phyloP scores from a whole-genome alignment of 2,329 filamentous ascomycete genomes.

The Sporothrix euskadiensis region DNA sequence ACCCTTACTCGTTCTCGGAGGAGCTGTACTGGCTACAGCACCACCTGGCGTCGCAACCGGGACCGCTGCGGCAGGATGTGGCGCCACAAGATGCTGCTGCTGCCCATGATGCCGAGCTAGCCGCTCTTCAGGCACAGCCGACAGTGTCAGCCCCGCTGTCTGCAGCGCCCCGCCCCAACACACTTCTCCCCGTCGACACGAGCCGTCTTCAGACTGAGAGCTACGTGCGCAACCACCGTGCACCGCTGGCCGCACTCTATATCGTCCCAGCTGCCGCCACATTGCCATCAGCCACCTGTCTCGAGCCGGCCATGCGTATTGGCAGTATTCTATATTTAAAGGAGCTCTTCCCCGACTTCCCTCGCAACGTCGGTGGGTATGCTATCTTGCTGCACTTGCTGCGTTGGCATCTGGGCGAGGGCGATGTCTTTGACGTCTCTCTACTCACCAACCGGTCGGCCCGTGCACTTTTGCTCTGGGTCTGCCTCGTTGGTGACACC shows the following conservation, averaged over 20 bases:
- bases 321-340: constrained; percentile 40
- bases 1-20: constrained; percentile 39
- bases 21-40: constrained; percentile 39
- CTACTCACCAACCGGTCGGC: constrained; percentile 17
- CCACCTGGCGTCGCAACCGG: constrained; percentile 37
- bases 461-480: constrained; percentile 37
- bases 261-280: constrained; percentile 26
- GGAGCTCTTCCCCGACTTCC: constrained; percentile 40
- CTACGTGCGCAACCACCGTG: constrained; percentile 36
- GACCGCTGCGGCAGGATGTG: constrained; percentile 34
- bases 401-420: constrained; percentile 33
- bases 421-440: constrained; percentile 20
- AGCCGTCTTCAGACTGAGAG: constrained; percentile 31
- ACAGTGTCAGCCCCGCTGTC: not conserved
- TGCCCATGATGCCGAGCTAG: constrained; percentile 4
- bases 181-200: constrained; percentile 32
- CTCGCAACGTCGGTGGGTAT: constrained; percentile 39
- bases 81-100: not conserved
- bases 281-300: constrained; percentile 25
- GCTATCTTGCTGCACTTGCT: constrained; percentile 38
- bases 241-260: constrained; percentile 29
- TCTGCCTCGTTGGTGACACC: constrained; percentile 37
- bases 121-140: not conserved
- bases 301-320: constrained; percentile 39
- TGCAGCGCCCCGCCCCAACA: not conserved